A percentile compares a stretch with the other conserved stretches of the same genome.
Conservation (phyloP, 2,329 filamentous ascomycete species). For the Fusarium anguioides region DNA sequence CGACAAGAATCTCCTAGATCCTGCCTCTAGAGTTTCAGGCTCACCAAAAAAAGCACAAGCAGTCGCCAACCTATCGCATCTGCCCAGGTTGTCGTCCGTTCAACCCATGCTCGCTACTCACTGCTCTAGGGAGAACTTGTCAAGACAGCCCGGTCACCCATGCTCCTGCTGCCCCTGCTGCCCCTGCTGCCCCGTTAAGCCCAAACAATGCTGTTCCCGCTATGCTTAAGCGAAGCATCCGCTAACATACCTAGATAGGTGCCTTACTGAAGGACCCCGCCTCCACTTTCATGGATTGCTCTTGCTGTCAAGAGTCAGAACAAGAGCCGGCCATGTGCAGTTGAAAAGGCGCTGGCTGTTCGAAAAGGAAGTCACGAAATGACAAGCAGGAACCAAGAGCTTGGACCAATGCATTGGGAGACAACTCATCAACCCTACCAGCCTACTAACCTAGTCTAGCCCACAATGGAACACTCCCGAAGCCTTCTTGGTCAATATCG, state of each 20-base stretch:
- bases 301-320: background rate
- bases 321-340: constrained; percentile 15
- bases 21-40: constrained; percentile 44
- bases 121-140: background rate
- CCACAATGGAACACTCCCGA: constrained; percentile 19
- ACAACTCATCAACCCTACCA: constrained; percentile 3
- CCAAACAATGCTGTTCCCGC: constrained; percentile 43
- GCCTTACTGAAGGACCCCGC: constrained; percentile 11
- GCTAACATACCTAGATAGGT: constrained; percentile 14
- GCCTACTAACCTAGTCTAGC: too few species aligned
- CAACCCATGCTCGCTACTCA: constrained; percentile 11
- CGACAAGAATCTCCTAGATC: constrained; percentile 37
- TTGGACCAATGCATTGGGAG: constrained; percentile 20
- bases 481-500: constrained; percentile 6
- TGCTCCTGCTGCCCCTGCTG: constrained; percentile 5
- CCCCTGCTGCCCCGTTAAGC: constrained; percentile 23
- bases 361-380: constrained; percentile 16
- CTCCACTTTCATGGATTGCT: background rate
- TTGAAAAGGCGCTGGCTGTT: constrained; percentile 1
- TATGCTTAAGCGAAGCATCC: constrained; percentile 45
- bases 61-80: constrained; percentile 35
- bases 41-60: constrained; percentile 40
- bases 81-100: constrained; percentile 32
- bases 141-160: background rate
- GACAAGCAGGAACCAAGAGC: constrained; percentile 28